Evolutionary conservation across 2,329 filamentous ascomycete species (phyloP).

Genomic region (Grosmannia serpens): DNA sequence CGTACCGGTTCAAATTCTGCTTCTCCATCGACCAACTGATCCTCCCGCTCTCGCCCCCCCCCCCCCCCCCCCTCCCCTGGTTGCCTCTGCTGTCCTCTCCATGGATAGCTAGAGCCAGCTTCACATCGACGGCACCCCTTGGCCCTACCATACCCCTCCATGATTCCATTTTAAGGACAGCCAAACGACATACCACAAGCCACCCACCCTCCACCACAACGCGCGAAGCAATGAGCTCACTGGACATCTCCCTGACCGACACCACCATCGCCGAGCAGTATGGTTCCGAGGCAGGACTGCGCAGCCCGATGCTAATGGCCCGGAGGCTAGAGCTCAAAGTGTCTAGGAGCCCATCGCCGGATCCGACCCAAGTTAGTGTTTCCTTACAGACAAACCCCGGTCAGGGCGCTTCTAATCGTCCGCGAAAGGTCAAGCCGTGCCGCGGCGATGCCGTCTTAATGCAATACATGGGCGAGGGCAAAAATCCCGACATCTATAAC

Average conservation of each 20-base stretch:
- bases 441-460: constrained; percentile 60
- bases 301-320: constrained; percentile 25
- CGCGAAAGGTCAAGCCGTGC: constrained; percentile 40
- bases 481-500: constrained; percentile 52
- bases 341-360: constrained; percentile 39
- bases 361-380: constrained; percentile 30
- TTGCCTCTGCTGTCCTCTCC: constrained; percentile 9
- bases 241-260: too few species aligned
- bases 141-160: neutral
- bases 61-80: neutral
- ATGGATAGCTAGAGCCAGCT: constrained; percentile 19
- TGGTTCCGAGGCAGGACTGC: constrained; percentile 29
- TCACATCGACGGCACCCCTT: neutral
- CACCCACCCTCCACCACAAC: neutral
- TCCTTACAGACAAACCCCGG: constrained; percentile 19
- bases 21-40: neutral
- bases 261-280: constrained; percentile 23
- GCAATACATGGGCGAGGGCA: constrained; percentile 48
- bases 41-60: neutral
- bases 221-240: neutral
- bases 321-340: constrained; percentile 33
- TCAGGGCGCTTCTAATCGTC: constrained; percentile 39
- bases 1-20: too few species aligned
- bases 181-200: neutral
- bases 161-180: neutral